A percentile compares a stretch with the other conserved stretches of the same genome.
Conservation (phyloP, 1,284 basidiomycete species). For the Tylopilus sp. region DNA sequence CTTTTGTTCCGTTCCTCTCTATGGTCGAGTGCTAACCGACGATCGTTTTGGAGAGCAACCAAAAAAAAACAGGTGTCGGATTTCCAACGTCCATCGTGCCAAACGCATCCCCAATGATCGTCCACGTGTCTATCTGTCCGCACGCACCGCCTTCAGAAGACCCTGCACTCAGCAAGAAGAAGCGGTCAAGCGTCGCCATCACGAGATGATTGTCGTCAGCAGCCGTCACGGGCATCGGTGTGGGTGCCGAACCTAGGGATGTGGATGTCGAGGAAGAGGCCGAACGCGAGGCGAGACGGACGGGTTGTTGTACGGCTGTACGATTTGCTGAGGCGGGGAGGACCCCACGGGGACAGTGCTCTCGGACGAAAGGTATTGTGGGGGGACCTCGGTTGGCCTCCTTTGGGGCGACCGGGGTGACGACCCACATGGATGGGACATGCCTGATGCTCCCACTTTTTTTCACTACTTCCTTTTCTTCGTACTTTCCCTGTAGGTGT, state of each 20-base stretch:
- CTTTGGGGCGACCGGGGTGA: too few relatives aligned
- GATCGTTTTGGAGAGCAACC: background rate
- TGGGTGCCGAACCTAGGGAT: background rate
- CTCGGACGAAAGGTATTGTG: too few relatives aligned
- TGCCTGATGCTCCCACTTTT: too few relatives aligned
- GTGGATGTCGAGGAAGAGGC: conserved; percentile 3
- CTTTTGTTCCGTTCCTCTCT: background rate
- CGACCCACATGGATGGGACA: too few relatives aligned
- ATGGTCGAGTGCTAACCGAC: conserved; percentile 4
- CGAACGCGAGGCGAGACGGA: conserved; percentile 8
- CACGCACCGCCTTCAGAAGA: conserved; percentile 52
- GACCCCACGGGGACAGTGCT: too few relatives aligned
- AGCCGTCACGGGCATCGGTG: conserved; percentile 2
- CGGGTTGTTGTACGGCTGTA: conserved; percentile 22
- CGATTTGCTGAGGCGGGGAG: conserved; percentile 15
- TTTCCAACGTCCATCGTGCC: conserved; percentile 39
- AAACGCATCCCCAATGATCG: conserved; percentile 48
- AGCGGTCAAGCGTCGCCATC: conserved; percentile 34
- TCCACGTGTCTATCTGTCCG: conserved; percentile 75
- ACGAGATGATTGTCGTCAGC: conserved; percentile 16
- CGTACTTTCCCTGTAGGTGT: too few relatives aligned
- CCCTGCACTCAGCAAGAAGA: conserved; percentile 50
- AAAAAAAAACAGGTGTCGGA: conserved; percentile 53
- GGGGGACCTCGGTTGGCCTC: too few relatives aligned
- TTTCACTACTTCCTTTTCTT: too few relatives aligned